Evolutionary conservation across 78 protist genomes (phyloP), one percentile per base, ranked within the genome.

Genomic region (Dictyostelium citrinum): DNA sequence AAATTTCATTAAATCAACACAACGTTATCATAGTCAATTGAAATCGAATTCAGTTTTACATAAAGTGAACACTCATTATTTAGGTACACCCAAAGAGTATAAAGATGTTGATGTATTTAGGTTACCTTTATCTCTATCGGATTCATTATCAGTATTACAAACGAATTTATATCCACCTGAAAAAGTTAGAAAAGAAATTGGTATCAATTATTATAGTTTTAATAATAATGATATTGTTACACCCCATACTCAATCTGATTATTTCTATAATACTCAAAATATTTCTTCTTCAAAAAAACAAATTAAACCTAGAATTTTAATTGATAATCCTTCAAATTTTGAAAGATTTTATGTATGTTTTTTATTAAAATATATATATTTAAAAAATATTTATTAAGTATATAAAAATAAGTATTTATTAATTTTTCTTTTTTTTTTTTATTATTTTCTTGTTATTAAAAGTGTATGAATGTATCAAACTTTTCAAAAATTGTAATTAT

Each of bases 141-240:
- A 88, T 10, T 88, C 93, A 39, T 12, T 88, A 35, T 6, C 37
- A n/a, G 86, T 88, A 1, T n/a, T 88, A n/a, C 80, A 88, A 67
- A 78, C 70, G 3, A 76, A 88, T 35, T 14, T 88, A 12, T 88
- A 88, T 68, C 93, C 85, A 45, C 93, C 93, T 29, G 84, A 55
- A 43, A 60, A 33, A 45, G 33, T 88, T 24, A 60, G 75, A 78
- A 67, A 67, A 39, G 85, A 88, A 22, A 78, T 88, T n/a, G 93
- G 93, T 12, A 27, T 64, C 10, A 58, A 58, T 43, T 58, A 58
- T 64, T 41, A 64, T 37, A 37, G 37, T 29, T 39, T 8, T 5
- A 58, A 37, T 82, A 64, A 64, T 41, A 43, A 41, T 41, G 24
- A 64, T 64, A 31, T 22, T 10, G 6, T 41, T 8, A 75, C 81